These are phyloP conservation scores for Aspergillus flavus DNA, from an alignment of 2,329 filamentous ascomycete species.

Conservation along the genomic window DNA sequence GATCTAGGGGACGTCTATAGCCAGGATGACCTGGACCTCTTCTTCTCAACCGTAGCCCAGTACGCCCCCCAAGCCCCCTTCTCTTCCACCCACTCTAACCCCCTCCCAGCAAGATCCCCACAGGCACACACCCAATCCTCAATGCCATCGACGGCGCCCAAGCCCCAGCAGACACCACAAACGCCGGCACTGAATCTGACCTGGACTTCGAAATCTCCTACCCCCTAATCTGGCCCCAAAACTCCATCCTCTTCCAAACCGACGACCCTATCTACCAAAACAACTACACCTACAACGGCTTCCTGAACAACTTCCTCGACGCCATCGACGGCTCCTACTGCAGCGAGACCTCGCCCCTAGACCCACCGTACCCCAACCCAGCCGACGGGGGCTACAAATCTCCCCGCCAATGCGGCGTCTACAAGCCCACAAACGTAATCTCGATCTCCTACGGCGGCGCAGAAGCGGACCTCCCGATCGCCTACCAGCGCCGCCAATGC, in stretches of 20 bases:
- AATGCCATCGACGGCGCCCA: slow-evolving; percentile 45
- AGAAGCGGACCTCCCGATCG: slow-evolving; percentile 37
- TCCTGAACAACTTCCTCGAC: slow-evolving; percentile 53
- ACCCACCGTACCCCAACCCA: slow-evolving; percentile 47
- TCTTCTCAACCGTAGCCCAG: slow-evolving; percentile 40
- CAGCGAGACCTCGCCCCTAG: slow-evolving; percentile 43
- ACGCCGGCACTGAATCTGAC: slow-evolving; percentile 43
- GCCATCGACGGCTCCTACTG: slow-evolving; percentile 55
- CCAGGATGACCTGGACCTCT: slow-evolving; percentile 48
- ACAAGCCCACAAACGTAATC: slow-evolving; percentile 38
- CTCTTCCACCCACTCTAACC: slow-evolving; percentile 17
- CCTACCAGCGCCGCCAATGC: slow-evolving; percentile 44
- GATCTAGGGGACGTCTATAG: slow-evolving; percentile 49
- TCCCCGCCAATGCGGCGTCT: slow-evolving; percentile 47
- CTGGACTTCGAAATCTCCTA: slow-evolving; percentile 52
- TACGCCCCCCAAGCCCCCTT: slow-evolving; percentile 13
- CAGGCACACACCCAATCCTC: slow-evolving; percentile 43
- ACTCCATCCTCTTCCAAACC: slow-evolving; percentile 50
- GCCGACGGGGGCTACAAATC: slow-evolving; percentile 45
- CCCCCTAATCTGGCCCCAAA: slow-evolving; percentile 54
- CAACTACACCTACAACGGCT: slow-evolving; percentile 42
- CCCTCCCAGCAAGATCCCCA: slow-evolving; percentile 34
- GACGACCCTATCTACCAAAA: slow-evolving; percentile 45
- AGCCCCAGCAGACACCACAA: slow-evolving; percentile 32
- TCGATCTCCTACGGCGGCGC: slow-evolving; percentile 40